Conservation (phyloP, 352 stramenopile genomes). For the Globisporangium recalcitrans region DNA sequence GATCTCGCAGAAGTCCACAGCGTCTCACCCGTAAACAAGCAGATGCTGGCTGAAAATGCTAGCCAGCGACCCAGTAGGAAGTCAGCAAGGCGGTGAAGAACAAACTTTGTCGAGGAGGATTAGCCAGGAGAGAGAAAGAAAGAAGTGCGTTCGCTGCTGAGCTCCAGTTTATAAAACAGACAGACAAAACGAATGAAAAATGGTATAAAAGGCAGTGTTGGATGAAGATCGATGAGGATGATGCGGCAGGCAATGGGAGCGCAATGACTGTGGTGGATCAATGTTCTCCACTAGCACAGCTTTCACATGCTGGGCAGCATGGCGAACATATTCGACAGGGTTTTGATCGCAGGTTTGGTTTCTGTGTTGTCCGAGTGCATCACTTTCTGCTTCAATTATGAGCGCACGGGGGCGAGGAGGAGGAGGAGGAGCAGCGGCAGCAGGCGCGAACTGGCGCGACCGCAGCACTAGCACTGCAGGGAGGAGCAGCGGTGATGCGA, state of each 20-base stretch:
- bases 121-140: background rate
- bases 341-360: background rate
- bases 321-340: too few species aligned
- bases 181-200: background rate
- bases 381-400: constrained; percentile 2
- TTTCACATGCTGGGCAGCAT: too few species aligned
- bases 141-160: background rate
- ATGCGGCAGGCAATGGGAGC: too few species aligned
- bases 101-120: background rate
- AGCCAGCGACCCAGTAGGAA: background rate
- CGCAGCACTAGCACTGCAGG: background rate
- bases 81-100: background rate
- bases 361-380: too few species aligned
- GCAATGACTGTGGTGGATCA: too few species aligned
- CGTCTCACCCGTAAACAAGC: constrained; percentile 27
- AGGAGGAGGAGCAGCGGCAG: background rate
- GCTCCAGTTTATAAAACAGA: background rate
- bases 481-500: background rate
- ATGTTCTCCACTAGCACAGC: too few species aligned
- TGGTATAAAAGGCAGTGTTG: background rate
- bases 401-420: background rate
- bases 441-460: constrained; percentile 9
- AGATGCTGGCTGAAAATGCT: background rate
- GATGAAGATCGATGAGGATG: too few species aligned
- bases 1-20: constrained; percentile 41